Percentiles rank a stretch among this genome's conserved stretches.
Conservation (phyloP, 2,329 filamentous ascomycete genomes). For the Decorospora gaudefroyi region DNA sequence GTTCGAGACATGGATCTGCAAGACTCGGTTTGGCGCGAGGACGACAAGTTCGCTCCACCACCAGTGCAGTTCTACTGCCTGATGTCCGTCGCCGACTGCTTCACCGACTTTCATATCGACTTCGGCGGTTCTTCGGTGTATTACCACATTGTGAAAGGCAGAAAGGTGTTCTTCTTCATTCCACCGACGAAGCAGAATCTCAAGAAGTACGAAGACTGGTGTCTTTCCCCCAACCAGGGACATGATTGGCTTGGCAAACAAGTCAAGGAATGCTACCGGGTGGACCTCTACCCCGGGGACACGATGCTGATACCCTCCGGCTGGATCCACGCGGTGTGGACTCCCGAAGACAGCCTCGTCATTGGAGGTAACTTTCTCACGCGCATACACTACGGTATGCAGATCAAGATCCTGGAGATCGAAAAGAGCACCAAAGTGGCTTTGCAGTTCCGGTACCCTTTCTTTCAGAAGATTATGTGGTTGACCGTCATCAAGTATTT, state of each 20-base stretch:
- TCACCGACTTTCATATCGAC: conserved; percentile 73
- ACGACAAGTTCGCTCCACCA: conserved; percentile 61
- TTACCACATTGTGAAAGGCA: conserved; percentile 70
- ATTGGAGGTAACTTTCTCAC: conserved; percentile 74
- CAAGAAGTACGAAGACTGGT: conserved; percentile 74
- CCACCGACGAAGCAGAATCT: conserved; percentile 69
- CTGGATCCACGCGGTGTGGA: conserved; percentile 75
- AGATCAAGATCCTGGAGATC: conserved; percentile 67
- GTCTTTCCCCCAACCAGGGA: conserved; percentile 67
- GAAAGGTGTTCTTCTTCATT: conserved; percentile 73
- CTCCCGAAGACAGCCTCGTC: conserved; percentile 69
- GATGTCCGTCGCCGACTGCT: conserved; percentile 73
- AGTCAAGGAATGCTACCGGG: conserved; percentile 68
- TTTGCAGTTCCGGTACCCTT: conserved; percentile 68
- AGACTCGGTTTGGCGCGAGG: conserved; percentile 60
- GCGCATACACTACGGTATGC: conserved; percentile 66
- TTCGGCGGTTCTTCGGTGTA: conserved; percentile 73
- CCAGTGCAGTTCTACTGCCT: conserved; percentile 71
- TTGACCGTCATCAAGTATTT: conserved; percentile 67
- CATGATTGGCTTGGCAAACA: conserved; percentile 67
- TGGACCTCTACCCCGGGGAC: conserved; percentile 68
- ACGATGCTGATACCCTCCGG: conserved; percentile 73
- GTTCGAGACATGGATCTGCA: conserved; percentile 66
- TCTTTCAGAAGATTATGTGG: conserved; percentile 73
- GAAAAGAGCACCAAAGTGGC: conserved; percentile 70